phyloP scores from a whole-genome alignment of 2,329 filamentous ascomycete genomes.

The Phialophora chinensis region DNA sequence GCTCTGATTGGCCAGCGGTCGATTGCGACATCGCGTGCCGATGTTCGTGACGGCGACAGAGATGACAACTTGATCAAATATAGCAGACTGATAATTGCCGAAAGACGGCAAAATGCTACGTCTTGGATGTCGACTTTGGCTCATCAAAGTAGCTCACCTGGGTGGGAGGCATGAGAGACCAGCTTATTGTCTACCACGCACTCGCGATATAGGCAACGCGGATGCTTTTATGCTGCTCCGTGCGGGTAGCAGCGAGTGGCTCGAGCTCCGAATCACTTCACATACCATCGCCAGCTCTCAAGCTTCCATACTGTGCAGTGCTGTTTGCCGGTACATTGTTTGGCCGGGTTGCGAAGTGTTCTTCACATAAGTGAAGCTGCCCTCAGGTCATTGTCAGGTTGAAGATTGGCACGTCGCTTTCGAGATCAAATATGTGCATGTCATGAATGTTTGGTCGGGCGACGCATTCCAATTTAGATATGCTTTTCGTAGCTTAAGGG shows the following conservation, averaged over 20 bases:
- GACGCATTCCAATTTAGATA: not conserved
- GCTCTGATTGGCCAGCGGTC: conserved; percentile 30
- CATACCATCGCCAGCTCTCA: not conserved
- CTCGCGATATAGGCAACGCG: not conserved
- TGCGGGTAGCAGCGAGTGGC: not conserved
- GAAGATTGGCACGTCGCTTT: not conserved
- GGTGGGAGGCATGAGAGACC: not conserved
- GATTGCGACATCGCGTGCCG: conserved; percentile 34
- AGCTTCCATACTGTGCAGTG: not conserved
- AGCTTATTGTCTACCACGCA: not conserved
- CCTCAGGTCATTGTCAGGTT: not conserved
- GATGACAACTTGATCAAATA: not conserved
- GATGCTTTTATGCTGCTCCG: not conserved
- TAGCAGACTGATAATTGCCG: conserved; percentile 3
- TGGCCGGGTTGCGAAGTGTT: not conserved
- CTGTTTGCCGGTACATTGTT: not conserved
- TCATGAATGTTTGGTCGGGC: not conserved
- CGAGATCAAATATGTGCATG: not conserved
- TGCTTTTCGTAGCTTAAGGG: not conserved
- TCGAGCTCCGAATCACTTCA: not conserved
- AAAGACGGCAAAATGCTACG: conserved; percentile 1
- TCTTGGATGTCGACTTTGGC: not conserved
- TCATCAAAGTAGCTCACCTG: not conserved
- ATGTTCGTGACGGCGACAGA: conserved; percentile 22
- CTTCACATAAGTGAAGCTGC: not conserved